phyloP scores from a whole-genome alignment of 2,329 filamentous ascomycete species.

The Kalmusia sp. region DNA sequence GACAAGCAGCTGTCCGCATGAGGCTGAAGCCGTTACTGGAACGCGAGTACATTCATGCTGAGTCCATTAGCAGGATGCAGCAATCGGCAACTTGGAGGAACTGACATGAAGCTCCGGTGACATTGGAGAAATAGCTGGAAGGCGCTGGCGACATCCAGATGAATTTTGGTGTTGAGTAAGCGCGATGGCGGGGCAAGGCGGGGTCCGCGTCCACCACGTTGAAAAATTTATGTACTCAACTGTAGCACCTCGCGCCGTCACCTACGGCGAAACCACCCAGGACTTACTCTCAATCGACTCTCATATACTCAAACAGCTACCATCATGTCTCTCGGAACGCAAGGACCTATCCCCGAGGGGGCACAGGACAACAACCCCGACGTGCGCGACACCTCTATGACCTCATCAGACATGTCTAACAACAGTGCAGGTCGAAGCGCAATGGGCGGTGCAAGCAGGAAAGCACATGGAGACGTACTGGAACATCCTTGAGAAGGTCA shows the following conservation, averaged over 20 bases:
- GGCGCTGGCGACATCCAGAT: slow-evolving; percentile 21
- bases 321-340: slow-evolving; percentile 45
- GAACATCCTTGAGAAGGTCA: slow-evolving; percentile 89
- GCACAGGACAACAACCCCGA: slow-evolving; percentile 74
- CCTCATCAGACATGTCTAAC: slow-evolving; percentile 29
- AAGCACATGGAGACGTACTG: slow-evolving; percentile 98
- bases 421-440: slow-evolving; percentile 84
- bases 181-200: slow-evolving; percentile 29
- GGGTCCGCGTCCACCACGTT: slow-evolving; percentile 24
- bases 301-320: background rate
- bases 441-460: slow-evolving; percentile 97
- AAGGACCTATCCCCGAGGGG: slow-evolving; percentile 43
- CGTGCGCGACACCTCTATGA: slow-evolving; percentile 52
- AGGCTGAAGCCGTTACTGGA: slow-evolving; percentile 55
- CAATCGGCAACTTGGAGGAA: background rate
- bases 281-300: background rate
- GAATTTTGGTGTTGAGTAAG: slow-evolving; percentile 44
- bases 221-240: slow-evolving; percentile 29
- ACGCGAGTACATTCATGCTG: slow-evolving; percentile 49
- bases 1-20: slow-evolving; percentile 45
- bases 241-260: background rate
- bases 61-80: slow-evolving; percentile 18
- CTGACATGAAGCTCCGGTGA: slow-evolving; percentile 43
- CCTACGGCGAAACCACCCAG: background rate
- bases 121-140: slow-evolving; percentile 39